Conservation (phyloP, 2,329 filamentous ascomycete species). For the Beauveria caledonica region DNA sequence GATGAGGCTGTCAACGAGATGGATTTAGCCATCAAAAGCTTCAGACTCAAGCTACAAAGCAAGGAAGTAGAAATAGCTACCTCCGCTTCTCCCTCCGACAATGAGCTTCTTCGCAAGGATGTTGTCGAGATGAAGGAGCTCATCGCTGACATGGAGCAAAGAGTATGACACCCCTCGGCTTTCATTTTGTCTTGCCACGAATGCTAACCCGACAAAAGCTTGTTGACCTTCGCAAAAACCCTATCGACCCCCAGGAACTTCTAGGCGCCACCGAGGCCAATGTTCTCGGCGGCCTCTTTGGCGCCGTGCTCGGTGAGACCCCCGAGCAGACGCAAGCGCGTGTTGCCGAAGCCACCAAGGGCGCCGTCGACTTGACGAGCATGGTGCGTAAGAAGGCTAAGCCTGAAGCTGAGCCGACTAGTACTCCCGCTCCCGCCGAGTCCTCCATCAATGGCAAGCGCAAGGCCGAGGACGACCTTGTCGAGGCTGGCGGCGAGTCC, state of each 20-base stretch:
- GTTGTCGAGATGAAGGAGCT: slow-evolving; percentile 72
- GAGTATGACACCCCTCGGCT: slow-evolving; percentile 38
- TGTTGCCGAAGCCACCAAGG: slow-evolving; percentile 64
- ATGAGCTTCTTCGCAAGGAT: slow-evolving; percentile 51
- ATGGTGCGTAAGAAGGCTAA: slow-evolving; percentile 60
- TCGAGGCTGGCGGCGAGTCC: slow-evolving; percentile 16
- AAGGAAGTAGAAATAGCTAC: slow-evolving; percentile 60
- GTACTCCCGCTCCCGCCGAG: slow-evolving; percentile 14
- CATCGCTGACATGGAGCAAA: slow-evolving; percentile 68
- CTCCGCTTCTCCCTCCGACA: slow-evolving; percentile 57
- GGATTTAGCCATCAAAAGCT: slow-evolving; percentile 65
- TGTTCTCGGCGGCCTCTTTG: slow-evolving; percentile 51
- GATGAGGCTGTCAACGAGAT: slow-evolving; percentile 65
- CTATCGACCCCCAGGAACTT: slow-evolving; percentile 37
- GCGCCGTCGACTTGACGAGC: slow-evolving; percentile 64
- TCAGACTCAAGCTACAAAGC: slow-evolving; percentile 59
- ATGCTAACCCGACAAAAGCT: slow-evolving; percentile 37
- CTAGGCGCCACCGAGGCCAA: slow-evolving; percentile 32
- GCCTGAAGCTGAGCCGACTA: slow-evolving; percentile 18
- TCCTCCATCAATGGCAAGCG: slow-evolving; percentile 19
- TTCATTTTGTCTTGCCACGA: background rate
- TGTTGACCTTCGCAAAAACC: slow-evolving; percentile 54
- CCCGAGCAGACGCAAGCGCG: slow-evolving; percentile 52
- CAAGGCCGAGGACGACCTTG: slow-evolving; percentile 18
- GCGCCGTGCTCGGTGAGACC: slow-evolving; percentile 54